Evolutionary conservation across 2,329 filamentous ascomycete genomes (phyloP).

Genomic region (Neofusicoccum cordaticola): DNA sequence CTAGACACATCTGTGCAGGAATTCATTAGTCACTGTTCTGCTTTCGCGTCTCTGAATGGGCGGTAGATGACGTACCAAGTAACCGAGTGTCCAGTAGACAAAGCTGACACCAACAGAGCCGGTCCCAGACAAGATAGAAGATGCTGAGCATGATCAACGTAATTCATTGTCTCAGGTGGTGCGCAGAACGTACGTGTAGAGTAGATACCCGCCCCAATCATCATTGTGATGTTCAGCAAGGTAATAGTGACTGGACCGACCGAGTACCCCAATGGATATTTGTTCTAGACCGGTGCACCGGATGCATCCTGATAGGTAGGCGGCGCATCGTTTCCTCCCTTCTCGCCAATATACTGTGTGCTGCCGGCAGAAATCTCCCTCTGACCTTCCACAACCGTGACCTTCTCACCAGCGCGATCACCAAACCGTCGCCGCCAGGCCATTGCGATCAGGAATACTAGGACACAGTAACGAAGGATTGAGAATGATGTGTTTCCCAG

Average conservation of each 20-base stretch:
- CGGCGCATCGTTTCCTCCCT: constrained; percentile 51
- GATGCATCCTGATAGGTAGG: constrained; percentile 59
- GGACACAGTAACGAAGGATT: neutral
- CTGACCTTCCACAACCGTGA: neutral
- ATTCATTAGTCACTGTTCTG: neutral
- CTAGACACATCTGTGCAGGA: constrained; percentile 19
- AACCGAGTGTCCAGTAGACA: constrained; percentile 64
- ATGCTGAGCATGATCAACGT: constrained; percentile 41
- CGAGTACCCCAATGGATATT: constrained; percentile 59
- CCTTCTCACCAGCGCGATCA: neutral
- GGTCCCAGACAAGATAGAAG: constrained; percentile 55
- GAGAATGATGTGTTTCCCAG: neutral
- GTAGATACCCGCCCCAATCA: constrained; percentile 63
- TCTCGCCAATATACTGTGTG: constrained; percentile 24
- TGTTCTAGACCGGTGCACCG: constrained; percentile 59
- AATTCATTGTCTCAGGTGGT: neutral
- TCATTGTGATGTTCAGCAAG: constrained; percentile 60
- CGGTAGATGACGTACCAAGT: constrained; percentile 43
- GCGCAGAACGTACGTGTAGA: constrained; percentile 55
- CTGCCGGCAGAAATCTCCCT: neutral
- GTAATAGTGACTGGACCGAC: constrained; percentile 57
- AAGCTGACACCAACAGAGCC: constrained; percentile 62
- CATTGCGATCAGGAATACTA: neutral
- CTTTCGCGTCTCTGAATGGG: neutral
- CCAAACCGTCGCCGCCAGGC: neutral